Evolutionary conservation across 148 eudicot genomes (phyloP).

Genomic region (Rhododendron williamsianum): DNA sequence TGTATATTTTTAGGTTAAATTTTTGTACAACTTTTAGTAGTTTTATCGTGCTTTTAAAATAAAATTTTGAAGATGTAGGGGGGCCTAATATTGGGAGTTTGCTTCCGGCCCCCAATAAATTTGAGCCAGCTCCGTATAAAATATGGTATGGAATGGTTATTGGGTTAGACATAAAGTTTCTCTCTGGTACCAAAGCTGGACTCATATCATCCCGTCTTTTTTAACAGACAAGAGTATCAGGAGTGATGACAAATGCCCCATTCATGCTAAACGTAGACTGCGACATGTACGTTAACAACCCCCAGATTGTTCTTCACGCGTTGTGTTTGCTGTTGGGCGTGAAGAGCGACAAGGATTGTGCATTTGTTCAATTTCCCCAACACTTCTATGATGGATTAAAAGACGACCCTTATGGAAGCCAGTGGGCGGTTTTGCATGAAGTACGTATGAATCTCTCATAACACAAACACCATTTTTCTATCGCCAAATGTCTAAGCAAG

Average conservation of each 20-base stretch:
- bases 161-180: background rate
- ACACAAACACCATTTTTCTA: too few relatives aligned
- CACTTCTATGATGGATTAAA: constrained; percentile 26
- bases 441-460: constrained; percentile 9
- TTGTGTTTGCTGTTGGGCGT: constrained; percentile 27
- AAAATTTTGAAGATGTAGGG: too few relatives aligned
- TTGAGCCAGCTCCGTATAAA: too few relatives aligned
- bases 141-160: background rate
- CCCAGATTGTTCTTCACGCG: constrained; percentile 22
- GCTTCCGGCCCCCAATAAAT: too few relatives aligned
- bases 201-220: too few relatives aligned
- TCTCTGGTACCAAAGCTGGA: too few relatives aligned
- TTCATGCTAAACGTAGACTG: constrained; percentile 35
- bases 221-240: constrained; percentile 31
- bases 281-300: constrained; percentile 36
- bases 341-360: constrained; percentile 18
- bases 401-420: constrained; percentile 39
- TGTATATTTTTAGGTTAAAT: too few relatives aligned
- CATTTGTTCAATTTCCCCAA: constrained; percentile 29
- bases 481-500: too few relatives aligned
- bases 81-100: too few relatives aligned
- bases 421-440: background rate
- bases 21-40: too few relatives aligned
- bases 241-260: constrained; percentile 45
- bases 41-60: too few relatives aligned